These are phyloP conservation scores for Pseudodiploospora longispora DNA, from an alignment of 2,329 filamentous ascomycete genomes.

Conservation along the genomic window DNA sequence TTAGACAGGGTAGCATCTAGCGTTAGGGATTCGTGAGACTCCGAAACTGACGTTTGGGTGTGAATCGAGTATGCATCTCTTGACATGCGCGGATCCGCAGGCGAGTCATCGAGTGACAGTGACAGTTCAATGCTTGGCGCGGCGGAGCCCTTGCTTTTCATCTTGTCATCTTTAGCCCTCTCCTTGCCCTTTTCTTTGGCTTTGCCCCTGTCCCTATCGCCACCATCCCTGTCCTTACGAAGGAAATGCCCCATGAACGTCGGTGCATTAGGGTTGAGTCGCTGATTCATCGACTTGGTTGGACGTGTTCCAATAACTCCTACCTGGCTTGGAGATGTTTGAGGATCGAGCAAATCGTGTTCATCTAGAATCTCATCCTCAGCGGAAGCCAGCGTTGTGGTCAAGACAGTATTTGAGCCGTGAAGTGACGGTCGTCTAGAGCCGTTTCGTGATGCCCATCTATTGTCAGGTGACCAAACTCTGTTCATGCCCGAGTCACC, in stretches of 20 bases:
- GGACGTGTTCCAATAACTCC: conserved; percentile 77
- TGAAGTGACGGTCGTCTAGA: conserved; percentile 78
- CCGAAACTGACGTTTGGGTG: conserved; percentile 50
- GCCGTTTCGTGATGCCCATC: conserved; percentile 54
- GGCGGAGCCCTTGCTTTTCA: conserved; percentile 29
- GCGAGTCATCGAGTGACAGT: conserved; percentile 36
- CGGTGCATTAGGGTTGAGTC: conserved; percentile 80
- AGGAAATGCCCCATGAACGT: conserved; percentile 73
- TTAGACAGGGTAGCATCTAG: conserved; percentile 50
- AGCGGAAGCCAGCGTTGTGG: conserved; percentile 54
- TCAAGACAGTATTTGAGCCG: conserved; percentile 58
- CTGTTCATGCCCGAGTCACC: conserved; percentile 39
- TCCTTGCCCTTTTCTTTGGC: conserved; percentile 20
- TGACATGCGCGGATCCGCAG: conserved; percentile 45
- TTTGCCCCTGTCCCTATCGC: conserved; percentile 26
- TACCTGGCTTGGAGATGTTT: conserved; percentile 48
- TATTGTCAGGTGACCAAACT: conserved; percentile 54
- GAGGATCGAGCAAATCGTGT: conserved; percentile 44
- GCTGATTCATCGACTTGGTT: conserved; percentile 43
- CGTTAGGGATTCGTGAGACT: conserved; percentile 51
- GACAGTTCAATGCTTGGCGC: conserved; percentile 32
- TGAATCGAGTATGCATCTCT: conserved; percentile 49
- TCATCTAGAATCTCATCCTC: conserved; percentile 57
- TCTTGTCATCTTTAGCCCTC: conserved; percentile 25
- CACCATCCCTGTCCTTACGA: conserved; percentile 31